Conservation (phyloP, 2,329 filamentous ascomycete species). For the Ascochyta rabiei region DNA sequence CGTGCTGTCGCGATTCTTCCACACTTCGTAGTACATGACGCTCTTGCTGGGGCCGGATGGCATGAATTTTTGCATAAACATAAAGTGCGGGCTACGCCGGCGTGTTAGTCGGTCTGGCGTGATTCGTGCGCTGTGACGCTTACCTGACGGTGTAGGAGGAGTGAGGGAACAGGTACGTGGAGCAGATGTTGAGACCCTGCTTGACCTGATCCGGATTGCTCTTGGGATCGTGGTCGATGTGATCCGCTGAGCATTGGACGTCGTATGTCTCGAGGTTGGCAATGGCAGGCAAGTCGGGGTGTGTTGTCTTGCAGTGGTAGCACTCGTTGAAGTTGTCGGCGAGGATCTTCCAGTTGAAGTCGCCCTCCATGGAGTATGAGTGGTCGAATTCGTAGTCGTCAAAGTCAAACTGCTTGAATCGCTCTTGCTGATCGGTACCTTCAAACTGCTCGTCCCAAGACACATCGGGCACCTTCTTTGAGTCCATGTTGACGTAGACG, state of each 20-base stretch:
- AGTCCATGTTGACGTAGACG: constrained; percentile 47
- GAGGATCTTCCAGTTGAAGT: constrained; percentile 45
- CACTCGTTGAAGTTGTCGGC: constrained; percentile 70
- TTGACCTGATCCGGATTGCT: constrained; percentile 35
- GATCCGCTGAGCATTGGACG: constrained; percentile 37
- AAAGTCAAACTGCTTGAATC: constrained; percentile 42
- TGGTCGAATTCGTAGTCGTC: constrained; percentile 56
- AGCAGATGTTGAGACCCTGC: constrained; percentile 36
- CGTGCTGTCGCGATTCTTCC: constrained; percentile 64
- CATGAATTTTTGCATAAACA: constrained; percentile 68
- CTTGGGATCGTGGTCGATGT: constrained; percentile 42
- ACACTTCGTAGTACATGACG: constrained; percentile 68
- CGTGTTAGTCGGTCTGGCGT: constrained; percentile 11
- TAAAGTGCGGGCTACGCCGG: constrained; percentile 54
- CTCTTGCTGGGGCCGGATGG: constrained; percentile 59
- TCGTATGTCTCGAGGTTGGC: constrained; percentile 62
- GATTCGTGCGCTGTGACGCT: neutral
- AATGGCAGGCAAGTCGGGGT: constrained; percentile 63
- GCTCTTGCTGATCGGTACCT: constrained; percentile 41
- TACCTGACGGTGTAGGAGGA: constrained; percentile 42
- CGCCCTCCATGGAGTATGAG: constrained; percentile 40
- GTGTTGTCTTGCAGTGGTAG: constrained; percentile 66
- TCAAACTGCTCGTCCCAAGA: constrained; percentile 41
- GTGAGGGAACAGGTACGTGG: constrained; percentile 42
- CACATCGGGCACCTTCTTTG: constrained; percentile 38